phyloP scores from a whole-genome alignment of 179 eudicot species.

The Spergularia azorica region DNA sequence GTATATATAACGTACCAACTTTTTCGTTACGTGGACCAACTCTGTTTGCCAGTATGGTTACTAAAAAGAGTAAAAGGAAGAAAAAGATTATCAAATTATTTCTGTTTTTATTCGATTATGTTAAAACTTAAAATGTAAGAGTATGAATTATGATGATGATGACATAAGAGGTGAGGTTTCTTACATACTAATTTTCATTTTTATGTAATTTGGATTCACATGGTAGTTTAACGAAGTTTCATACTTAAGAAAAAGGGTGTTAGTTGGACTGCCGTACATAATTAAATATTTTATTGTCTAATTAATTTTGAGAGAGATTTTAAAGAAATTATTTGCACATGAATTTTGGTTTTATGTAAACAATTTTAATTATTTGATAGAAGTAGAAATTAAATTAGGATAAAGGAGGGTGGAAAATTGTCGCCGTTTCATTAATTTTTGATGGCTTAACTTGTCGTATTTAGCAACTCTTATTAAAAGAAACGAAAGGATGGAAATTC shows the following conservation, averaged over 20 bases:
- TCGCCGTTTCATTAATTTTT: no score
- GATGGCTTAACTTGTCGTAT: no score
- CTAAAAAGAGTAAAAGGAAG: neutral
- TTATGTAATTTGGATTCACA: neutral
- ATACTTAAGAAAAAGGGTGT: neutral
- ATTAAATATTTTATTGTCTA: no score
- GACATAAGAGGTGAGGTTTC: conserved; percentile 21
- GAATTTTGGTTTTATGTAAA: no score
- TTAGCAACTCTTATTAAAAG: no score
- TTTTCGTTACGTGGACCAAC: conserved; percentile 14
- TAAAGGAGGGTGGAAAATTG: no score
- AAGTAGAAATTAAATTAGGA: no score
- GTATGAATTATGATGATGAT: neutral
- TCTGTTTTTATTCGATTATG: neutral
- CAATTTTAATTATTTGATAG: no score
- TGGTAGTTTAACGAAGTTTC: conserved; percentile 18
- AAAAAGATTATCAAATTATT: neutral
- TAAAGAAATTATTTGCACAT: no score
- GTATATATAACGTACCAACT: neutral
- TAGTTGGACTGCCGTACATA: conserved; percentile 9
- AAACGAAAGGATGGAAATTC: no score
- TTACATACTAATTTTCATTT: neutral
- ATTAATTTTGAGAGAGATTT: no score
- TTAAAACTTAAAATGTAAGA: neutral
- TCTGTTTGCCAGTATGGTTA: conserved; percentile 9